A percentile compares a stretch with the other conserved stretches of the same genome.
phyloP scores from a whole-genome alignment of 768 basidiomycete genomes.

The Suillus clintonianus region DNA sequence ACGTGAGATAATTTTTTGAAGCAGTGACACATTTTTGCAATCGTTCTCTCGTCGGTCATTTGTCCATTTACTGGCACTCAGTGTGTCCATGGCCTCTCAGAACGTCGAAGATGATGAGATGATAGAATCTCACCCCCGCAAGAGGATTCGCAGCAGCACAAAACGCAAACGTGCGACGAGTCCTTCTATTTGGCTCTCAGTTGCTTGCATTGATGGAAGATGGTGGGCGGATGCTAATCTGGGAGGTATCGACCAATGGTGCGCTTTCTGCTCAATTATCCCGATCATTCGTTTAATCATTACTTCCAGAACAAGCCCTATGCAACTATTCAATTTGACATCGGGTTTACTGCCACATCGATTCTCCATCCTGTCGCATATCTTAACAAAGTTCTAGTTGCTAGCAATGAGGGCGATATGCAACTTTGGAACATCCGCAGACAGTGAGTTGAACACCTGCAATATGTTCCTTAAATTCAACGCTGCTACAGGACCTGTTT shows the following conservation, averaged over 20 bases:
- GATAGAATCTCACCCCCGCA: slow-evolving; percentile 23
- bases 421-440: slow-evolving; percentile 95
- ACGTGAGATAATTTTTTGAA: slow-evolving; percentile 5
- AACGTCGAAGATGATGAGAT: slow-evolving; percentile 11
- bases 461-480: not conserved
- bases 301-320: slow-evolving; percentile 29
- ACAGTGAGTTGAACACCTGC: slow-evolving; percentile 47
- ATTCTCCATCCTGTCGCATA: slow-evolving; percentile 95
- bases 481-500: slow-evolving; percentile 65
- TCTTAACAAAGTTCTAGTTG: slow-evolving; percentile 90
- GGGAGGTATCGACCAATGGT: slow-evolving; percentile 70
- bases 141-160: slow-evolving; percentile 19
- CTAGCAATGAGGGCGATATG: slow-evolving; percentile 76
- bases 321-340: slow-evolving; percentile 74
- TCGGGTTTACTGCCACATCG: slow-evolving; percentile 81
- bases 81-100: slow-evolving; percentile 15
- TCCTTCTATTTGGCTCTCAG: slow-evolving; percentile 74
- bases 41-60: not conserved
- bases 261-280: slow-evolving; percentile 15
- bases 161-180: slow-evolving; percentile 6
- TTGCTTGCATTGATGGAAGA: slow-evolving; percentile 79
- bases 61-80: not conserved
- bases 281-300: not conserved
- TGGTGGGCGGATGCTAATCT: slow-evolving; percentile 74
- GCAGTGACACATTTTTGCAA: not conserved